Base-by-base conservation (phyloP, 495 filamentous ascomycete genomes). In the Podospora didyma region DNA sequence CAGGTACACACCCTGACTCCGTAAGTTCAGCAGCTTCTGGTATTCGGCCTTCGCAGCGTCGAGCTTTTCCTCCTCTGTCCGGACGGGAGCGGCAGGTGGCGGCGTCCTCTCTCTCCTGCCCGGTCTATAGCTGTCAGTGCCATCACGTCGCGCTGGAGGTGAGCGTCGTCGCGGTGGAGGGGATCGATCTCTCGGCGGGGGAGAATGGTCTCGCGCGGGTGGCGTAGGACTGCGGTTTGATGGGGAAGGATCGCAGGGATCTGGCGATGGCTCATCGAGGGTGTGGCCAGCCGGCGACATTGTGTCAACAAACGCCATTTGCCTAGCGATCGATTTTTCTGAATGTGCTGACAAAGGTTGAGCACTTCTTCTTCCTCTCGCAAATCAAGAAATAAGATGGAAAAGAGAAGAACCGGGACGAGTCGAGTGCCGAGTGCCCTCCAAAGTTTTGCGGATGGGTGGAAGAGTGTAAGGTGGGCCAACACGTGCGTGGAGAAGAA, bases 1-100 rank as follows among this genome's bases (percentile, higher is more conserved):
- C 35, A 99, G 94, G 66, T 97, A 97, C 4, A 90, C 93, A 56
- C 94, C 94, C 61, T 95, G 94, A 39, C 90, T 94, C 51, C 95
- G 87, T 80, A 94, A 89, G 49, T 81, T 92, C 54, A 96, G 75
- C 9, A 97, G 82, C 67, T 90, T 94, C 56, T 96, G 86, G 65
- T 95, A 96, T 71, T 96, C 92, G 26, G 88, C 89, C 67, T 94
- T 93, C 19, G 91, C 89, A 4, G 88, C 74, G 17, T 73, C 78
- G 53, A 82, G 88, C 71, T 96, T 96, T 67, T 96, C 84, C 61
- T 90, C 89, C 60, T 89, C 90, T 2, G 86, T 91, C 64, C 85
- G 79, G 61, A 80, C 67, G 21, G 69, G 74, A 2, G 71, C 81
- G 51, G 51, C 80, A 72, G 70, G 84, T 66, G 64, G 85, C 69